A percentile compares a stretch with the other conserved stretches of the same genome.
Conservation (phyloP, 805 yeast species). For the Torulaspora franciscae region DNA sequence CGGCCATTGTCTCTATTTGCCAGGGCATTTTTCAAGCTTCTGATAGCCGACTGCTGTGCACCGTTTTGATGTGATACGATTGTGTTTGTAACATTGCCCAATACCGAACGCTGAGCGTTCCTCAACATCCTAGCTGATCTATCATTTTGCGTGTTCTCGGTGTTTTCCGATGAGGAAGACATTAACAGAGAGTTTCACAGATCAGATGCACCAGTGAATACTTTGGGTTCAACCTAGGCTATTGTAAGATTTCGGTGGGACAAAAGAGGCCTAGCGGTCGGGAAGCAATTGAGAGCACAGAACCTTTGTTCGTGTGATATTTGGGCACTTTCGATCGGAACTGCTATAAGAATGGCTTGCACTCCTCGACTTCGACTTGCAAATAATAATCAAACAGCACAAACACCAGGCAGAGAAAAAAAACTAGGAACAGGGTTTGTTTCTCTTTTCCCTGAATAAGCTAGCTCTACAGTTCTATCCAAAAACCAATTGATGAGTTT, state of each 20-base stretch:
- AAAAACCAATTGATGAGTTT: neutral
- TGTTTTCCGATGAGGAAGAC: slow-evolving; percentile 18
- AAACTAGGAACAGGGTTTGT: slow-evolving; percentile 11
- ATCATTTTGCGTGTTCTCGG: slow-evolving; percentile 21
- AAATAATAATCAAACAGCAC: slow-evolving; percentile 5
- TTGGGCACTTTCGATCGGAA: neutral
- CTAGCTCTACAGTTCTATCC: slow-evolving; percentile 3
- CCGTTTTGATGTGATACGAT: slow-evolving; percentile 25
- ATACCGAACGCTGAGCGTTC: slow-evolving; percentile 30
- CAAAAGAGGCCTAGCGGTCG: neutral
- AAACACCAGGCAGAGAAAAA: slow-evolving; percentile 3
- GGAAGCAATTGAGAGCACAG: neutral
- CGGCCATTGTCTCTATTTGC: slow-evolving; percentile 20
- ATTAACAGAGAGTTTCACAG: slow-evolving; percentile 8
- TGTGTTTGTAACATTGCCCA: slow-evolving; percentile 36
- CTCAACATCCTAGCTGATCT: slow-evolving; percentile 23
- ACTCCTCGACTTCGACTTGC: slow-evolving; percentile 1
- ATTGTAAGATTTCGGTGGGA: neutral
- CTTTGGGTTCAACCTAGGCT: slow-evolving; percentile 2
- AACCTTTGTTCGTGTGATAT: neutral
- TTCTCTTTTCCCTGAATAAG: slow-evolving; percentile 23
- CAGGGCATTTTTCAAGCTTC: slow-evolving; percentile 20
- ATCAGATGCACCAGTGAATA: neutral
- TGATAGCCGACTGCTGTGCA: slow-evolving; percentile 16
- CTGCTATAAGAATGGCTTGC: neutral